Percentiles rank a stretch among this genome's conserved stretches.
These are phyloP conservation scores for Yamadazyma blattariae DNA, from an alignment of 1,139 yeast genomes.

Conservation along the genomic window DNA sequence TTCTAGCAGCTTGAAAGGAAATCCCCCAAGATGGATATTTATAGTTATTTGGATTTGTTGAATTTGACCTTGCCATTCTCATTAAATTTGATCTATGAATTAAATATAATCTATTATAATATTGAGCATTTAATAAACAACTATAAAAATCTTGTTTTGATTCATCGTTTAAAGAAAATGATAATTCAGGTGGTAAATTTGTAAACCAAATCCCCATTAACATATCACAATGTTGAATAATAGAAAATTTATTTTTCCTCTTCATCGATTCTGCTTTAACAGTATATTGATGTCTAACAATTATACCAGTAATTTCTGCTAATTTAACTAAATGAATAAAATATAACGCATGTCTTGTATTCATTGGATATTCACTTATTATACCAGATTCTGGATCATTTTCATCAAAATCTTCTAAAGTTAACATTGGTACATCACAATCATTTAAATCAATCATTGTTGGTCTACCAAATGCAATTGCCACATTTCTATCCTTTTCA, in stretches of 20 bases:
- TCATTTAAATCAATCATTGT: slow-evolving; percentile 67
- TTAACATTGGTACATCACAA: slow-evolving; percentile 75
- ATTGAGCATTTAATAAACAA: slow-evolving; percentile 66
- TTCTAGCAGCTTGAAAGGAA: slow-evolving; percentile 81
- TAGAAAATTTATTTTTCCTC: slow-evolving; percentile 48
- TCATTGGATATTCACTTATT: slow-evolving; percentile 44
- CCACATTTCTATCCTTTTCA: slow-evolving; percentile 66
- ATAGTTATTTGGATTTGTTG: slow-evolving; percentile 46
- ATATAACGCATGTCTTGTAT: slow-evolving; percentile 49
- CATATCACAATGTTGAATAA: slow-evolving; percentile 72
- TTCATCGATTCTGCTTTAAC: slow-evolving; percentile 62
- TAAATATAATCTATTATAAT: slow-evolving; percentile 68
- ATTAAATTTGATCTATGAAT: slow-evolving; percentile 71
- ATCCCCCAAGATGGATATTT: slow-evolving; percentile 82
- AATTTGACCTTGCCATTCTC: slow-evolving; percentile 44
- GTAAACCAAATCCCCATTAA: slow-evolving; percentile 80
- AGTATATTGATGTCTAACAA: slow-evolving; percentile 68
- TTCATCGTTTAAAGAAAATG: slow-evolving; percentile 58
- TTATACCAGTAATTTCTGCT: slow-evolving; percentile 72
- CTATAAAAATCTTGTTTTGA: slow-evolving; percentile 54
- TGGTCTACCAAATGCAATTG: slow-evolving; percentile 80
- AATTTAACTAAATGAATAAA: slow-evolving; percentile 66
- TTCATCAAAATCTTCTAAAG: slow-evolving; percentile 61
- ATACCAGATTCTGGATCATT: slow-evolving; percentile 48
- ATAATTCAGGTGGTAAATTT: slow-evolving; percentile 61